Evolutionary conservation across 108 stramenopile species (phyloP), one percentile per base, ranked within the genome.

Genomic region (Phaeodactylum tricornutum): DNA sequence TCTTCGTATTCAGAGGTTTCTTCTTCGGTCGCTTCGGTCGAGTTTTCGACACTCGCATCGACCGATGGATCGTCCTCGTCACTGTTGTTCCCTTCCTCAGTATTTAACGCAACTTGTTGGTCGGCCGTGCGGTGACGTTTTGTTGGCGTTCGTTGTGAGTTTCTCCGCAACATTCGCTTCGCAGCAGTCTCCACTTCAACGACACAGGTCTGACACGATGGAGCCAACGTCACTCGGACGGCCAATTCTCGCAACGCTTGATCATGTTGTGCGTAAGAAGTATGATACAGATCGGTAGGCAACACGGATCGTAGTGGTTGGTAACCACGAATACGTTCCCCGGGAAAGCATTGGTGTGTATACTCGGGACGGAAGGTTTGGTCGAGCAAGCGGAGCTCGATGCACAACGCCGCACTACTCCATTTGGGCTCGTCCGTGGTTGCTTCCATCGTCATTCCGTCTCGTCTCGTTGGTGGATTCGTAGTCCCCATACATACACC

Each of bases 321-420:
- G 53, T 80, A 75, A 24, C 88, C 88, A 4, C 36, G 68, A 38
- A 82, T 59, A 8, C 25, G 52, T 53, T 83, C 84, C 23, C 50
- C 61, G 43, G 56, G 48, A 38, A 86, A 78, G 27, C 54, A 63
- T 64, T 85, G 88, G 54, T 90, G 88, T 15, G 82, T 84, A 51
- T 61, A 90, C 11, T 80, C 84, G 11, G 88, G 88, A 26, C 61
- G 72, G 66, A 84, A 82, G n/a, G 43, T 16, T 19, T 44, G 32
- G 32, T 36, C 32, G 6, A 50, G 46, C 22, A 59, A 37, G 11
- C 47, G 26, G 19, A 70, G 38, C 0, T 48, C 55, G 22, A 66
- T 62, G 39, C 55, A 67, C 23, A 62, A 44, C 0, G 69, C 57
- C 12, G 74, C 74, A 26, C 53, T 54, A 4, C 64, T 66, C 8